Base-by-base conservation (phyloP, 371 early-diverging fungal species). In the Caulochytrium protostelioides region DNA sequence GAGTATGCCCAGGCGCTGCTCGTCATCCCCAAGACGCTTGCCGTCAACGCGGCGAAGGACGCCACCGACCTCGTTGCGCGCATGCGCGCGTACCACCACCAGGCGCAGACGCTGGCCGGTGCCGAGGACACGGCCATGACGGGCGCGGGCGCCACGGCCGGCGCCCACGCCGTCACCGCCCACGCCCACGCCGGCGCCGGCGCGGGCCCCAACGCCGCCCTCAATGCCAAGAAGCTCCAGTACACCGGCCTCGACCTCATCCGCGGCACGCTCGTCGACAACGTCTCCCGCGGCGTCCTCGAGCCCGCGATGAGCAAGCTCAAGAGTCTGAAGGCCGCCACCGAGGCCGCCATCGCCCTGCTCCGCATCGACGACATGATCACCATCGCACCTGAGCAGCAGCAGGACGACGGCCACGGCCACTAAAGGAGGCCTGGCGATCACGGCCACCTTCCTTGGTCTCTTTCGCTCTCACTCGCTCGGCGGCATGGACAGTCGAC, bases 241-340 rank as follows among this genome's bases (percentile, higher is more conserved):
- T 18, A n/a, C n/a, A n/a, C n/a, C n/a, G 99, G 99, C 15, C 62
- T 99, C 37, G 98, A 99, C 38, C 59, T 98, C 34, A 74, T 85
- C 40, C 79, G 86, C 34, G 99, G 98, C 14, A 69, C 65, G 46
- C 63, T 97, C 20, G 72, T 94, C 31, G 85, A 99, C 50, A 99
- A 98, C 62, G 57, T 97, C 35, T 65, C 74, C 42, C 78, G 82
- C 17, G 99, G 99, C 37, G 87, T 99, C 5, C 64, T 99, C 38
- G 99, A 99, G 57, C 99, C 99, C 20, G 86, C 92, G 33, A 83
- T 97, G 69, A 83, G 84, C 51, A 99, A 99, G 69, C 73, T 98
- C 57, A 97, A 91, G 62, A 84, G 90, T 23, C 57, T 99, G 37
- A 90, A 92, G 65, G 83, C 95, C 19, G 99, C 99, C 21, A 98